phyloP scores from a whole-genome alignment of 352 stramenopile species.

The Pythium rishiriense region DNA sequence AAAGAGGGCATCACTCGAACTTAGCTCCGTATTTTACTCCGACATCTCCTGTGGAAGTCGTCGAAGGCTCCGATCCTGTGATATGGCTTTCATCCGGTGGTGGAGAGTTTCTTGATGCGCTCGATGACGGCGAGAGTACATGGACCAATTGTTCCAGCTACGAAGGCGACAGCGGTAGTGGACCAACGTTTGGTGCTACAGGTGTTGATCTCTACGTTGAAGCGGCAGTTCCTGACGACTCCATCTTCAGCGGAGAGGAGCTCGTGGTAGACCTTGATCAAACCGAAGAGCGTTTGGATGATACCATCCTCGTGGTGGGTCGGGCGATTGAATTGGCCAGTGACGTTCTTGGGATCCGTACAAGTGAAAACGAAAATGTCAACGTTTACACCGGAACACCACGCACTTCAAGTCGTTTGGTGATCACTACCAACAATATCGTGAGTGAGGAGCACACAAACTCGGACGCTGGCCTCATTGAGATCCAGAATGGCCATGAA shows the following conservation, averaged over 20 bases:
- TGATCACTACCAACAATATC: background rate
- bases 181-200: background rate
- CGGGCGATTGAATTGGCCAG: conserved; percentile 4
- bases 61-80: background rate
- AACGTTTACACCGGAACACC: background rate
- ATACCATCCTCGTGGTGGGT: background rate
- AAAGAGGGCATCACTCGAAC: background rate
- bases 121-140: conserved; percentile 2
- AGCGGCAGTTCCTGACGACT: background rate
- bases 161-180: background rate
- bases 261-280: background rate
- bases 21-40: background rate
- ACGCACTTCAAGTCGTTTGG: background rate
- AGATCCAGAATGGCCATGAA: too few relatives aligned
- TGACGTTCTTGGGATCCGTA: background rate
- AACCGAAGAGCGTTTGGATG: background rate
- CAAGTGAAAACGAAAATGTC: background rate
- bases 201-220: background rate
- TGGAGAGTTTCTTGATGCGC: background rate
- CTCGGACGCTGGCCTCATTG: too few relatives aligned
- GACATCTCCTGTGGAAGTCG: background rate
- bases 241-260: background rate
- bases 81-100: background rate
- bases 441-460: too few relatives aligned
- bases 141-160: conserved; percentile 5